These are phyloP conservation scores for Trichoderma reesei DNA, from an alignment of 495 filamentous ascomycete genomes.

Conservation along the genomic window DNA sequence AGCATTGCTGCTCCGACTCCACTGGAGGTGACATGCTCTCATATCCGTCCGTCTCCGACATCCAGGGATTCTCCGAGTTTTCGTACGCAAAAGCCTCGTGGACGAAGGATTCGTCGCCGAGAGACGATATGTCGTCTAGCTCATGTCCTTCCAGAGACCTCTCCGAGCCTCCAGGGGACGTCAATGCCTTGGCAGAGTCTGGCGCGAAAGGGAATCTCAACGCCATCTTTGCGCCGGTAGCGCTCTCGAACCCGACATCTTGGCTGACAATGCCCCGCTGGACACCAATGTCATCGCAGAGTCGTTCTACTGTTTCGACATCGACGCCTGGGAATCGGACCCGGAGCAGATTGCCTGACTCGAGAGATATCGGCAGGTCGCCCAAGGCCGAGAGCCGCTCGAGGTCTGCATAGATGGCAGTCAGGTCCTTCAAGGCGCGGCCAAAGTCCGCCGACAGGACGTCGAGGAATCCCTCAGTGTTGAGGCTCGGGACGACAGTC, in stretches of 20 bases:
- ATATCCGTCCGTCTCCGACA: slow-evolving; percentile 36
- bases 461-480: slow-evolving; percentile 72
- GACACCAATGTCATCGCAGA: slow-evolving; percentile 82
- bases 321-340: slow-evolving; percentile 91
- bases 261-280: slow-evolving; percentile 65
- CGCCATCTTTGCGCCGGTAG: slow-evolving; percentile 57
- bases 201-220: slow-evolving; percentile 81
- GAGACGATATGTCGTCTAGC: slow-evolving; percentile 28
- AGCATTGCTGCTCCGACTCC: slow-evolving; percentile 33
- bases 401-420: slow-evolving; percentile 69
- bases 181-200: slow-evolving; percentile 34
- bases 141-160: slow-evolving; percentile 32
- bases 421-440: slow-evolving; percentile 72
- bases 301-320: slow-evolving; percentile 64
- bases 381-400: slow-evolving; percentile 65
- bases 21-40: slow-evolving; percentile 38
- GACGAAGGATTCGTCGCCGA: slow-evolving; percentile 22
- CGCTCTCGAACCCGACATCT: slow-evolving; percentile 61
- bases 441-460: slow-evolving; percentile 82
- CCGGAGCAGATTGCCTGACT: slow-evolving; percentile 48
- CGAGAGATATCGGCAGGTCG: slow-evolving; percentile 70
- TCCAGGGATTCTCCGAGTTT: slow-evolving; percentile 37
- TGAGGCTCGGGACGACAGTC: slow-evolving; percentile 45
- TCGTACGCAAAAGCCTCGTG: slow-evolving; percentile 29
- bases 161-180: slow-evolving; percentile 41